Base-by-base conservation (phyloP, 305 asterid species). In the Caryopteris hybrid region DNA sequence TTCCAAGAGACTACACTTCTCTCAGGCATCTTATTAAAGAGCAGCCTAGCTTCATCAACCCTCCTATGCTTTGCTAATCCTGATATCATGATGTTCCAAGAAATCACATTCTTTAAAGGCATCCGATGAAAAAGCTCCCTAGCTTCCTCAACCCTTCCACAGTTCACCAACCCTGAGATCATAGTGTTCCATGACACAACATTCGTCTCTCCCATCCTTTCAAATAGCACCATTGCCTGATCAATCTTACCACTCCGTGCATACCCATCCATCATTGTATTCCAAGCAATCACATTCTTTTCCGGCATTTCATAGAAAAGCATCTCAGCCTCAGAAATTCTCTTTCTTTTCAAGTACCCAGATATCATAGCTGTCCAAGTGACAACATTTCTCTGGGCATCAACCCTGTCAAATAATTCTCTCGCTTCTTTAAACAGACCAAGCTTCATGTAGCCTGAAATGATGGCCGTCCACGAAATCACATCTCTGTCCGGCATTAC, bases 301-400 rank as follows among this genome's bases (percentile, higher is more conserved):
- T 76, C 77, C 1, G 89, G 86, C 89, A 88, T 88, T 72, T 76
- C 81, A 34, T 73, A 12, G 56, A 88, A 86, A 17, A 86, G 82
- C 81, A 62, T 81, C 87, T 76, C 87, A 1, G 88, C 92, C 51
- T 86, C 88, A 0, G 71, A 69, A 43, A 82, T 27, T 10, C 55
- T 55, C 29, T 69, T 66, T 27, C 12, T 55, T 75, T 74, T 81
- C 68, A 79, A 63, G 68, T 80, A 84, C 29, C 90, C 92, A 1
- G 87, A 83, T 48, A 88, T 61, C 90, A 88, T 79, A 43, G 81
- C 78, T 22, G 92, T 86, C 89, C 92, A 84, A 54, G 92, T 88
- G 33, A 86, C 86, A 64, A 77, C 89, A 69, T 78, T 74, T 78
- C 76, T 88, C 84, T 51, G 56, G 22, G 87, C 84, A 75, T 86